Base-by-base conservation (phyloP, 805 yeast species). In the Starmerella cellae region DNA sequence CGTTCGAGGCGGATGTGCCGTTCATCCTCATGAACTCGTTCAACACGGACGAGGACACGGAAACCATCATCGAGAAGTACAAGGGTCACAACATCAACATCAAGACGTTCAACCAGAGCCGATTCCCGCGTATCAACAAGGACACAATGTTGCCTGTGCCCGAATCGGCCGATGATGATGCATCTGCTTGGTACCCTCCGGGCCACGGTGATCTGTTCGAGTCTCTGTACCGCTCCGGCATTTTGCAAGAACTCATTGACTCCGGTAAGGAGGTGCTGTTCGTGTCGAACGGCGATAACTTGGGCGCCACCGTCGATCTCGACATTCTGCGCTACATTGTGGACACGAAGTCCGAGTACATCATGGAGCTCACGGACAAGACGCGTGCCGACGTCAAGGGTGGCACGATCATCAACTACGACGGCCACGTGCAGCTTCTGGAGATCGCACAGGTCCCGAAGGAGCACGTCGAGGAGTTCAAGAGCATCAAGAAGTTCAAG, bases 321-420 rank as follows among this genome's bases (percentile, higher is more conserved):
- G 76, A 79, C 62, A 84, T 91, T 52, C 72, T 91, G 59, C 75
- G 79, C 64, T 95, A 91, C 69, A 87, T 91, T 94, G 65, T 84
- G 51, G 91, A 82, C 59, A 73, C 94, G 28, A 79, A 79, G 44
- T 77, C 95, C 43, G 97, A 91, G 68, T 91, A 88, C 65, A 77
- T 91, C 54, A 91, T 91, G 98, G 98, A 91, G 68, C 76, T 91
- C 63, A 91, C 98, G 42, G 95, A 88, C 68, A 91, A 91, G 71
- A 91, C 98, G 39, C 79, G 97, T 65, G 98, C 98, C 28, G 98
- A 91, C 64, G 98, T 91, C 59, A 91, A 91, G 68, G 98, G 98
- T 70, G 98, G 97, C 70, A 91, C 97, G 53, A 75, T 91, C 64
- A 87, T 91, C 63, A 84, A 84, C 66, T 91, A 91, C 65, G 88